Evolutionary conservation across 305 asterid species (phyloP), one percentile per base, ranked within the genome.

Genomic region (Striga hermonthica): DNA sequence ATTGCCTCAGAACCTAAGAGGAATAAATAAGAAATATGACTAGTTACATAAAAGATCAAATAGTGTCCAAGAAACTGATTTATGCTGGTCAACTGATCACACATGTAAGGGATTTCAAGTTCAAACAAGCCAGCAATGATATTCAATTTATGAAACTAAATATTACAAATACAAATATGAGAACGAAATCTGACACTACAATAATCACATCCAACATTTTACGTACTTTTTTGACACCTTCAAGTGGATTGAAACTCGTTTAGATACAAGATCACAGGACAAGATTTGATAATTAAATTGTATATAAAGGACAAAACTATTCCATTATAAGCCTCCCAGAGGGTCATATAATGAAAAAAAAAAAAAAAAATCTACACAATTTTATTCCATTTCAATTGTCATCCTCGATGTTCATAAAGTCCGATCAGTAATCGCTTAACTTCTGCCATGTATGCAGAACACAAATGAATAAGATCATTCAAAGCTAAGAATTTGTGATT

Each of bases 1-100:
- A 94, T 94, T 72, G 99, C 99, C 84, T 94, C 99, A 45, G 99
- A 94, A 83, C 99, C 99, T 94, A 90, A 77, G 80, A 87, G 84
- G 67, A 65, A 62, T 70, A 62, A 64, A 74, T 58, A 76, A 55
- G 57, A 80, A 62, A 59, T 54, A 13, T 34, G 37, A 9, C 60
- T 45, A 72, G 39, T 34, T 65, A 73, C 65, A 72, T 44, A 13
- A 67, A 53, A 57, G 39, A 7, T 15, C 9, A 34, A 64, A 47
- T 50, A 70, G 57, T 28, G 59, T 52, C 13, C 28, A 72, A 54
- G 48, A 74, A 10, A 57, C 38, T 65, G 50, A 37, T 49, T 65
- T 34, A 13, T 64, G 38, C 52, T 6, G 43, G 56, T 70, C 43
- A 67, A 43, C 64, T 48, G 15, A 39, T 54, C 55, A 49, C 65